Conservation (phyloP, 768 basidiomycete genomes). For the Boletus bicolor region DNA sequence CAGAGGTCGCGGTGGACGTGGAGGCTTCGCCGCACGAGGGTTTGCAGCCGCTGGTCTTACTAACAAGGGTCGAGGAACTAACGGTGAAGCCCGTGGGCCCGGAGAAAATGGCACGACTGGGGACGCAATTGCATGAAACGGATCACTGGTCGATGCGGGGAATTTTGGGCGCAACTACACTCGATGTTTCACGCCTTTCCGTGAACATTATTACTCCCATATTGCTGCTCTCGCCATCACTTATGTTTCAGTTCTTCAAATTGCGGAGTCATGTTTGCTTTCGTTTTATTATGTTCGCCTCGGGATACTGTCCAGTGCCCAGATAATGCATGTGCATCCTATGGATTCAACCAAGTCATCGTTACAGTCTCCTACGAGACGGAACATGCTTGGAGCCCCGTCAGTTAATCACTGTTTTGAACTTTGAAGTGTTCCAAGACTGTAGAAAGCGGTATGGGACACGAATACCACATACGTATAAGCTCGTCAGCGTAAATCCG, state of each 20-base stretch:
- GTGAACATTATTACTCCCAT: constrained; percentile 13
- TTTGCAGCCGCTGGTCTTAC: constrained; percentile 70
- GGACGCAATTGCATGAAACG: constrained; percentile 24
- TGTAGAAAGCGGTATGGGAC: too few species aligned
- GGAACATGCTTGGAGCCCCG: neutral
- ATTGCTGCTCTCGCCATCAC: constrained; percentile 7
- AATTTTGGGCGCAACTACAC: constrained; percentile 14
- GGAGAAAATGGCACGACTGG: constrained; percentile 28
- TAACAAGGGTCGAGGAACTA: constrained; percentile 28
- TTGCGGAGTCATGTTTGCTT: constrained; percentile 23
- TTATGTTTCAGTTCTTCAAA: constrained; percentile 15
- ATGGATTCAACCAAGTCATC: constrained; percentile 8
- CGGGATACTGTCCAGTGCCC: constrained; percentile 15
- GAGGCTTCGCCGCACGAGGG: constrained; percentile 57
- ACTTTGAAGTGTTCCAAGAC: neutral
- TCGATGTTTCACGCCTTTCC: constrained; percentile 18
- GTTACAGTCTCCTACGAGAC: neutral
- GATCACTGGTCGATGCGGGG: constrained; percentile 16
- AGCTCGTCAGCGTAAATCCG: neutral
- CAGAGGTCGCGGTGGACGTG: constrained; percentile 48
- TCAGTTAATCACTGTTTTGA: neutral
- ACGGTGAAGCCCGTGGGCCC: constrained; percentile 29
- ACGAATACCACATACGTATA: neutral
- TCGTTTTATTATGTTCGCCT: constrained; percentile 20
- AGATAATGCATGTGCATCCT: constrained; percentile 20